Conservation (phyloP, 1,139 yeast species). For the Geotrichum reessii region DNA sequence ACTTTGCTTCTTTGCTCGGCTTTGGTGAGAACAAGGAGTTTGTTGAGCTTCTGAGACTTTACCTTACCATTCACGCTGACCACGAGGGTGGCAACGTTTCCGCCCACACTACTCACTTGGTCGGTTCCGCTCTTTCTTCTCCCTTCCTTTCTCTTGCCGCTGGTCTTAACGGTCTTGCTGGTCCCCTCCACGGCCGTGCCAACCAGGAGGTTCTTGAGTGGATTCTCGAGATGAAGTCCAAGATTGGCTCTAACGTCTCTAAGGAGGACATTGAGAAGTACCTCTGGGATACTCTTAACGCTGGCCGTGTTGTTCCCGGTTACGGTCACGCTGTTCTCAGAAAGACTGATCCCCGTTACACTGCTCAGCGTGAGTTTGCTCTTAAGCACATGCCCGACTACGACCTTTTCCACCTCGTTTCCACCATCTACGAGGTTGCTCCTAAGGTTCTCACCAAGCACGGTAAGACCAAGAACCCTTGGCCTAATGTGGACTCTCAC, state of each 20-base stretch:
- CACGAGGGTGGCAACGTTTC: conserved; percentile 99
- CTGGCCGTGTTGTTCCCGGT: conserved; percentile 97
- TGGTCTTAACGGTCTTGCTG: conserved; percentile 95
- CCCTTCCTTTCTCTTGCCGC: conserved; percentile 93
- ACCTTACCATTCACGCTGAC: conserved; percentile 93
- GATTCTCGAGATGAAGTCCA: conserved; percentile 78
- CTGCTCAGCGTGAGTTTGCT: conserved; percentile 97
- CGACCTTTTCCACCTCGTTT: conserved; percentile 88
- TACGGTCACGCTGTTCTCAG: conserved; percentile 97
- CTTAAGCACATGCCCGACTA: conserved; percentile 96
- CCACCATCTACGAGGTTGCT: conserved; percentile 51
- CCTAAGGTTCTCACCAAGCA: conserved; percentile 51
- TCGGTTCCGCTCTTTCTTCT: conserved; percentile 92
- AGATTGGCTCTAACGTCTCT: conserved; percentile 69
- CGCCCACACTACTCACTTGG: conserved; percentile 96
- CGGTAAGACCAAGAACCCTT: conserved; percentile 61
- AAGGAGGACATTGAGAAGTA: conserved; percentile 81
- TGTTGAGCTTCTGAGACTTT: conserved; percentile 87
- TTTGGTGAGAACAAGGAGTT: conserved; percentile 74
- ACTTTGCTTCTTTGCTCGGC: conserved; percentile 83
- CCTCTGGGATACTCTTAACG: conserved; percentile 87
- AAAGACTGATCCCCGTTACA: conserved; percentile 97
- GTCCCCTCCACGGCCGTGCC: conserved; percentile 98
- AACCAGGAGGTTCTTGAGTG: conserved; percentile 98
- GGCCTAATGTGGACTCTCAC: conserved; percentile 58